Conservation (phyloP, 1,284 basidiomycete species). For the Sanghuangporus weigelae region DNA sequence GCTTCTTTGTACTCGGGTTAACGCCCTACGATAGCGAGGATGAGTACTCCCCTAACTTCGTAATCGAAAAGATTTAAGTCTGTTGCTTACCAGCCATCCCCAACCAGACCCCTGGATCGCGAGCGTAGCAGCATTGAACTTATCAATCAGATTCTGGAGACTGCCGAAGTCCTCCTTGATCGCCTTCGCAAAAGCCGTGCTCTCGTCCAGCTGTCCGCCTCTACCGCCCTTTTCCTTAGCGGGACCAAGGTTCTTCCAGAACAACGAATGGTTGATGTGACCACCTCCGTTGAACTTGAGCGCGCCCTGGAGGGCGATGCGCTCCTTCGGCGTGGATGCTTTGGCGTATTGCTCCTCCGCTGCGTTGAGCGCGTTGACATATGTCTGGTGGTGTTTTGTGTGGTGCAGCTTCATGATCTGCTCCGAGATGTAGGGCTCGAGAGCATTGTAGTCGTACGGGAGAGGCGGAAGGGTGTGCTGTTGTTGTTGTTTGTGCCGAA, state of each 20-base stretch:
- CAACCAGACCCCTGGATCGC: slow-evolving; percentile 90
- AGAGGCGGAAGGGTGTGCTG: slow-evolving; percentile 60
- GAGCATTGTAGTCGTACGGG: slow-evolving; percentile 83
- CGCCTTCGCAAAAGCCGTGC: slow-evolving; percentile 58
- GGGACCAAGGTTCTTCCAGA: slow-evolving; percentile 88
- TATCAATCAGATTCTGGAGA: slow-evolving; percentile 61
- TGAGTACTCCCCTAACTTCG: background rate
- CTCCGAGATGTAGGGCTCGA: slow-evolving; percentile 80
- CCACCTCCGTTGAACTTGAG: slow-evolving; percentile 72
- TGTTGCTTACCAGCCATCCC: slow-evolving; percentile 78
- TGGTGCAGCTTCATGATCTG: slow-evolving; percentile 87
- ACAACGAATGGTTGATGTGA: slow-evolving; percentile 89
- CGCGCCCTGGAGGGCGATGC: slow-evolving; percentile 71
- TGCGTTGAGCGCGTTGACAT: slow-evolving; percentile 70
- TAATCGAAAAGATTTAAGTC: background rate
- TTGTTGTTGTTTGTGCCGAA: background rate
- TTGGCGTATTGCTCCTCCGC: slow-evolving; percentile 72
- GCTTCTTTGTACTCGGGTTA: slow-evolving; percentile 55
- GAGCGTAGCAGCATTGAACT: slow-evolving; percentile 73
- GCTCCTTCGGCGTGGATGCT: slow-evolving; percentile 62
- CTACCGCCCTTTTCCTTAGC: slow-evolving; percentile 40
- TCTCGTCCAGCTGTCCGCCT: slow-evolving; percentile 61
- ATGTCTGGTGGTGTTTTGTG: slow-evolving; percentile 82
- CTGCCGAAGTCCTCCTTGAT: slow-evolving; percentile 65
- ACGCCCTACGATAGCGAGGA: slow-evolving; percentile 43